phyloP scores from a whole-genome alignment of 495 filamentous ascomycete species.

The Halenospora varia region DNA sequence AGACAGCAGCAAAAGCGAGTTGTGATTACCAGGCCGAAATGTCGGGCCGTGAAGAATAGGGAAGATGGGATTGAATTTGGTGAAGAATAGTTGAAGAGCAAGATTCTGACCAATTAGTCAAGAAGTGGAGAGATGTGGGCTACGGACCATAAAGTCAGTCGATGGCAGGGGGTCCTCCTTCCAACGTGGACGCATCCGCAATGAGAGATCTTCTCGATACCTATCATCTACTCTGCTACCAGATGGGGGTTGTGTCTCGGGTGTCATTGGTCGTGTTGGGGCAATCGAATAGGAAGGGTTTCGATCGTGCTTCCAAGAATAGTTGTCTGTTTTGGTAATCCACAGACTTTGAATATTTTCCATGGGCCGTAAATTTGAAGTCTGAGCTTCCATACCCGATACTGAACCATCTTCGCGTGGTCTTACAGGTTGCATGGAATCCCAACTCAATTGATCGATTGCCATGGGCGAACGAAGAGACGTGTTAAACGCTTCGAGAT shows the following conservation, averaged over 20 bases:
- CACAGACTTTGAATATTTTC: too few species aligned
- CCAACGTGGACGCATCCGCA: neutral
- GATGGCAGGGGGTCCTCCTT: neutral
- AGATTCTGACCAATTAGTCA: conserved; percentile 4
- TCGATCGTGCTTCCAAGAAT: too few species aligned
- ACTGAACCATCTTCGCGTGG: neutral
- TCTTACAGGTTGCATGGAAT: neutral
- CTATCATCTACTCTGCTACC: neutral
- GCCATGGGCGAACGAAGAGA: neutral
- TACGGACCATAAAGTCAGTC: neutral
- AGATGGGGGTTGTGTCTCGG: neutral
- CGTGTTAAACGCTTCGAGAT: neutral
- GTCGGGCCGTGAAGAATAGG: conserved; percentile 31
- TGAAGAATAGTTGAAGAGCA: conserved; percentile 30
- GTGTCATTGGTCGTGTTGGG: too few species aligned
- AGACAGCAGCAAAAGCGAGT: conserved; percentile 31
- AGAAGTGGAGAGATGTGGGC: neutral
- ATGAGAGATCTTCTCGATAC: neutral
- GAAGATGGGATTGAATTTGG: conserved; percentile 27
- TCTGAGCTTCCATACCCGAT: neutral
- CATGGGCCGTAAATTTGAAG: too few species aligned
- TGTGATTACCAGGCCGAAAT: conserved; percentile 28
- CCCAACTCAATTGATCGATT: neutral
- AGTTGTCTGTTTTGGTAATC: too few species aligned
- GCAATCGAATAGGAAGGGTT: too few species aligned